Evolutionary conservation across 176 grass and related monocot genomes (phyloP), one percentile per base, ranked within the genome.

Genomic region (Cenchrus fungigraminus): DNA sequence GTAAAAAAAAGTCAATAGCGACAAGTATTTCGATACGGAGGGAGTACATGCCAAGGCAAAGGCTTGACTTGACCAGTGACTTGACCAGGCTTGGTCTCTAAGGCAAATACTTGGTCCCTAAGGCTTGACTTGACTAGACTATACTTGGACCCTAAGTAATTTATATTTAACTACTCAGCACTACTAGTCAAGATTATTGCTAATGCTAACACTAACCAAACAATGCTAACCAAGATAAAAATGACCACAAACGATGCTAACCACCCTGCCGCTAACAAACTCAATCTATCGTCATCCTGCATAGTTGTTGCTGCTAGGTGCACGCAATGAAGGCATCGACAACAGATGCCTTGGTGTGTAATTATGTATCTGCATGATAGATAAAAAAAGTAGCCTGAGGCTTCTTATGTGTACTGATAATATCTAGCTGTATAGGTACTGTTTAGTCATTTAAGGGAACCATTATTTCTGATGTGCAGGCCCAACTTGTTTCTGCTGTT

Each of bases 401-500:
- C 46, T 40, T 54, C 25, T 52, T 40, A 68, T 68, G 43, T 68
- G 66, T 63, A 43, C n/a, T 8, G 56, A 73, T 57, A 65, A 57
- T 47, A 44, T 60, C n/a, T 45, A 70, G 6, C 63, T 85, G 14
- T 74, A 50, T 25, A 84, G 51, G 25, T 57, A 68, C 61, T 40
- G 15, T 51, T 67, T 85, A 82, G 62, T 47, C 44, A 53, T 77
- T 50, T 77, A 32, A 63, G 52, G 19, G 19, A 63, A 63, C 22
- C 14, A 8, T 65, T 59, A 20, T 43, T 65, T 86, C 29, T 89
- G 15, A 86, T 77, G 79, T 95, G 87, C 91, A 98, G 97, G 97
- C 97, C 83, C 93, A 95, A 80, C 82, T 98, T 87, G 97, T 95
- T 87, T 98, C 97, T 82, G 97, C 91, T 89, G 90, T 98, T 94